Evolutionary conservation across 2,329 filamentous ascomycete species (phyloP), one percentile per base, ranked within the genome.

Genomic region (Penicillium glabrum): DNA sequence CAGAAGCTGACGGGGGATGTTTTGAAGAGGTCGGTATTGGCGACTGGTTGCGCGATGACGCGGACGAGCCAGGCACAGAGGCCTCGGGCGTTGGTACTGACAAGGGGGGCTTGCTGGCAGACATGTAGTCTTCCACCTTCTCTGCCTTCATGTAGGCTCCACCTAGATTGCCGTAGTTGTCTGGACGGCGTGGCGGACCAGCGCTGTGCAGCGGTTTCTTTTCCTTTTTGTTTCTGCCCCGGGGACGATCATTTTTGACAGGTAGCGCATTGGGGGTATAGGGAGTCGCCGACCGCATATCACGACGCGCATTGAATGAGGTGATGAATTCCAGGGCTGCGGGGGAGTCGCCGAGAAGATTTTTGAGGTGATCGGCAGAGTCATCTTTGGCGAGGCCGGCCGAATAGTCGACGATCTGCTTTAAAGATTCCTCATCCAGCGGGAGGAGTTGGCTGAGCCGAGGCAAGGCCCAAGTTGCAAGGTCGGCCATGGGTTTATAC

Each of bases 271-370:
- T 50, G 35, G 47, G 56, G 14, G 57, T 21, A 23, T 58, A 43
- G 2, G 56, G 26, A 5, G 56, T 44, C 24, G 65, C 29, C 69
- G 74, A 29, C 73, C 69, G 59, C 7, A 61, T 46, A 27, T 69
- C 74, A 58, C 84, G 78, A 54, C 84, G 85, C 3, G 87, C 84
- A 71, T 96, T 98, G 76, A 89, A 90, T 11, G 83, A 83, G 23
- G 86, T 81, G 58, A 90, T 89, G 69, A 90, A 90, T 64, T 90
- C 87, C 51, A 90, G 74, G 2, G 85, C 83, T 65, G 89, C 86
- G 1, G 92, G 85, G 7, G 90, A 92, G 72, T 96, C 91, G 49
- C 93, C 95, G 0, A 99, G 83, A 52, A 99, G 80, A 69, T 95
- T 91, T 72, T 87, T 89, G 59, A 99, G 88, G 74, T 98, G 91